These are phyloP conservation scores for Vanderwaltozyma verrucispora DNA, from an alignment of 805 yeast genomes.

Conservation along the genomic window DNA sequence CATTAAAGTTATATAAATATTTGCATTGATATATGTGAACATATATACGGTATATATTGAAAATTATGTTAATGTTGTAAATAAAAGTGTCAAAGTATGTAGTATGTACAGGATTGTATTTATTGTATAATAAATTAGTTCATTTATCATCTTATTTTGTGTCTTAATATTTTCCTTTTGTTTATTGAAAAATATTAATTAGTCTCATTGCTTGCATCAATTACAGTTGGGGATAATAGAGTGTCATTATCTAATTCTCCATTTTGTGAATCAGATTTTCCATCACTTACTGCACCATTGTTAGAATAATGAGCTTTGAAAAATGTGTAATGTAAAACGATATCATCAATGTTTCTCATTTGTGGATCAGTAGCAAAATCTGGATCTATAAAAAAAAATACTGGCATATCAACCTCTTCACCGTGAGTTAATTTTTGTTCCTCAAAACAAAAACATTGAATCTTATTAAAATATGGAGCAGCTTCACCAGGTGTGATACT, in stretches of 20 bases:
- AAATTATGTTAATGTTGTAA: too few species aligned
- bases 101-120: neutral
- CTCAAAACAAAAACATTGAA: conserved; percentile 97
- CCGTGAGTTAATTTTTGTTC: conserved; percentile 91
- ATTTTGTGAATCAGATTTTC: conserved; percentile 8
- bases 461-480: conserved; percentile 92
- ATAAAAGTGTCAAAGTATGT: too few species aligned
- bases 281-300: conserved; percentile 28
- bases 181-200: too few species aligned
- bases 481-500: conserved; percentile 94
- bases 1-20: too few species aligned
- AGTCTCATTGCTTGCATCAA: too few species aligned
- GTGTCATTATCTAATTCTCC: conserved; percentile 10
- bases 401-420: conserved; percentile 98
- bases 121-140: too few species aligned
- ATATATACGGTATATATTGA: too few species aligned
- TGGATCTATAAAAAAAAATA: conserved; percentile 93
- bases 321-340: conserved; percentile 86
- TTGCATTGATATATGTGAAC: too few species aligned
- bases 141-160: too few species aligned
- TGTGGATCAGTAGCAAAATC: conserved; percentile 89
- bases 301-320: conserved; percentile 49
- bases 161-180: too few species aligned
- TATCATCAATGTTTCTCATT: conserved; percentile 83
- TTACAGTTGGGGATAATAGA: conserved; percentile 10